These are phyloP conservation scores for Seminavis robusta DNA, from an alignment of 108 stramenopile species.

Conservation along the genomic window DNA sequence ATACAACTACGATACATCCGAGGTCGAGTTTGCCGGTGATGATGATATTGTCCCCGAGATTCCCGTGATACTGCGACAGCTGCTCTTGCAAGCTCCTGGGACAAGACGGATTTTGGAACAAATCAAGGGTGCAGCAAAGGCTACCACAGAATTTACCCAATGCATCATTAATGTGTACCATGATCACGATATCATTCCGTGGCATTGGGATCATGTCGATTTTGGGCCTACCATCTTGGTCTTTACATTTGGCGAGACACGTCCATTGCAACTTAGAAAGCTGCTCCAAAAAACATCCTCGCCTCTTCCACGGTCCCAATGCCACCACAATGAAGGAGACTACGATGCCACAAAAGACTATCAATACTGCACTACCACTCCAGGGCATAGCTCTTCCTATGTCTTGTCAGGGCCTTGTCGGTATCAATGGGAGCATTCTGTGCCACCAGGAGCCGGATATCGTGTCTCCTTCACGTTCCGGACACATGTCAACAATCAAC, in stretches of 20 bases:
- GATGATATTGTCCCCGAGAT: slow-evolving; percentile 10
- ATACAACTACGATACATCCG: slow-evolving; percentile 33
- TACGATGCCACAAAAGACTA: neutral
- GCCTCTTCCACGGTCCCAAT: neutral
- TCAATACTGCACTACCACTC: slow-evolving; percentile 12
- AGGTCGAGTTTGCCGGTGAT: slow-evolving; percentile 1
- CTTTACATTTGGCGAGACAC: slow-evolving; percentile 37
- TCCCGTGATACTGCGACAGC: slow-evolving; percentile 12
- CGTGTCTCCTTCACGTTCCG: slow-evolving; percentile 45
- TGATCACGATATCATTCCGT: slow-evolving; percentile 20
- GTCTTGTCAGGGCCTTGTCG: slow-evolving; percentile 24
- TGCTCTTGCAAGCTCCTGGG: slow-evolving; percentile 9
- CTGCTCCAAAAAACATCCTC: neutral
- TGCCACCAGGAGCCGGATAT: slow-evolving; percentile 19
- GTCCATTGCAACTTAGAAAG: slow-evolving; percentile 29
- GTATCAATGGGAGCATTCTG: slow-evolving; percentile 35
- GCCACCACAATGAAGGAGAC: neutral
- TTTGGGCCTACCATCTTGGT: slow-evolving; percentile 39
- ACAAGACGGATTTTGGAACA: slow-evolving; percentile 1
- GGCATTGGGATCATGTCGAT: slow-evolving; percentile 35
- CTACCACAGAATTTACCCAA: slow-evolving; percentile 16
- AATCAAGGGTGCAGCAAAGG: neutral
- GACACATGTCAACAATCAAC: too few relatives aligned
- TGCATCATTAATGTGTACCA: slow-evolving; percentile 41
- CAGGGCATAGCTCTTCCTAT: slow-evolving; percentile 34